Conservation (phyloP, 2,329 filamentous ascomycete genomes). For the Grosmannia huntii region DNA sequence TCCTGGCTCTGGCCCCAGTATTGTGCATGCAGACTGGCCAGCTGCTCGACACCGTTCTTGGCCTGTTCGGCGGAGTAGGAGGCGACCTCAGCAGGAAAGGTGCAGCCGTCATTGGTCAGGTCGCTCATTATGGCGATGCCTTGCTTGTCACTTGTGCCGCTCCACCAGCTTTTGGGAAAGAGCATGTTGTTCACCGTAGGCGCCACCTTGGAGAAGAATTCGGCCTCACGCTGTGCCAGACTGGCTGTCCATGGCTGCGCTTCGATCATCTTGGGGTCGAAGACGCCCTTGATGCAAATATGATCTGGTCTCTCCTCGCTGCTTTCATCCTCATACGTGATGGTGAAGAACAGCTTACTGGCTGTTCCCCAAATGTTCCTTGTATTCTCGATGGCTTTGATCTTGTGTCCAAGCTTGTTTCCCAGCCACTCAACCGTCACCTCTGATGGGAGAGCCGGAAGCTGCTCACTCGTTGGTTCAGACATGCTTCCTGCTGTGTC, state of each 20-base stretch:
- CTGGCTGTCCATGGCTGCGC: constrained; percentile 11
- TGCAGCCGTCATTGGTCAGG: constrained; percentile 42
- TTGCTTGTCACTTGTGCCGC: constrained; percentile 23
- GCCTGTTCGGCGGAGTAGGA: constrained; percentile 13
- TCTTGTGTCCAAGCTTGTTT: neutral
- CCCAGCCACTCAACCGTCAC: constrained; percentile 1
- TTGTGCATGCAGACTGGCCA: constrained; percentile 21
- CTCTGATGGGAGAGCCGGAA: neutral
- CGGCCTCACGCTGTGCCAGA: constrained; percentile 16
- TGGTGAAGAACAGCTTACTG: constrained; percentile 1
- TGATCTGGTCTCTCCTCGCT: neutral
- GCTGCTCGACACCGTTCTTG: constrained; percentile 19
- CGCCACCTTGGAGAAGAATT: constrained; percentile 13
- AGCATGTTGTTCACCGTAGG: constrained; percentile 15
- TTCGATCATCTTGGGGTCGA: constrained; percentile 35
- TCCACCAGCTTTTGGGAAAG: constrained; percentile 9
- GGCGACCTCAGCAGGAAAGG: constrained; percentile 30
- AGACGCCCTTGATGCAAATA: constrained; percentile 34
- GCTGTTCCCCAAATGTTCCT: neutral
- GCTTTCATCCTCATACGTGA: neutral
- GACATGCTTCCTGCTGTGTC: neutral
- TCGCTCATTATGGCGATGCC: constrained; percentile 58
- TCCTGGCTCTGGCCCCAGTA: constrained; percentile 10
- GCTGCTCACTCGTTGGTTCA: neutral
- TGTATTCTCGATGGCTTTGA: neutral